Evolutionary conservation across 805 yeast species (phyloP).

Genomic region (Schwanniomyces yamadae): DNA sequence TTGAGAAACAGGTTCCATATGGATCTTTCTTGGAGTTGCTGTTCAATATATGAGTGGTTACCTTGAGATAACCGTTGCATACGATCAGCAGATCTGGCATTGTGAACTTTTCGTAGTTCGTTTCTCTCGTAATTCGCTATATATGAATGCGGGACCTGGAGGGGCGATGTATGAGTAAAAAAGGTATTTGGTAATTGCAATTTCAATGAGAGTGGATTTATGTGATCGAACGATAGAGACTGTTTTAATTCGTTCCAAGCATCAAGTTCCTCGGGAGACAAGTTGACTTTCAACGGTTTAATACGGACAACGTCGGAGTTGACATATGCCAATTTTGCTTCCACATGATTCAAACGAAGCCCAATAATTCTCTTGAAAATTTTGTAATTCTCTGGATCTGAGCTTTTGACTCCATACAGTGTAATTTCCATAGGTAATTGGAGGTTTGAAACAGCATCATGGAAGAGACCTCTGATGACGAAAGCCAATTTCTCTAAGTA

Average conservation of each 20-base stretch:
- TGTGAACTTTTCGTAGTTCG: constrained; percentile 3
- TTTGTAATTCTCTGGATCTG: constrained; percentile 15
- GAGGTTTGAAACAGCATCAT: constrained; percentile 14
- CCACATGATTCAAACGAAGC: constrained; percentile 9
- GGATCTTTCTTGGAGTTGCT: constrained; percentile 3
- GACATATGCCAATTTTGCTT: constrained; percentile 13
- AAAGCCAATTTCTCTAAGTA: constrained; percentile 4
- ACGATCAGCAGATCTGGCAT: constrained; percentile 10
- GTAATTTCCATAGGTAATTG: constrained; percentile 12
- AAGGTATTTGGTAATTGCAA: too few species aligned
- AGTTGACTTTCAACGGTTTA: constrained; percentile 4
- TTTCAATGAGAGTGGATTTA: too few species aligned
- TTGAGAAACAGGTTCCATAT: too few species aligned
- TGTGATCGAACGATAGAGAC: neutral
- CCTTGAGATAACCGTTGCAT: constrained; percentile 11
- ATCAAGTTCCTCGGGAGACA: constrained; percentile 7
- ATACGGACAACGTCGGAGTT: constrained; percentile 2
- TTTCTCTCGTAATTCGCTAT: constrained; percentile 3
- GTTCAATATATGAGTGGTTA: constrained; percentile 10
- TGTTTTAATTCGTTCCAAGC: constrained; percentile 10
- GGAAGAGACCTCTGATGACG: constrained; percentile 13
- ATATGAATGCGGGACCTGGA: constrained; percentile 1
- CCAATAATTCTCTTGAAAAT: constrained; percentile 16
- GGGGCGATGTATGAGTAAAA: neutral
- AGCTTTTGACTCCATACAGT: constrained; percentile 5